These are phyloP conservation scores for Peronospora tabacina DNA, from an alignment of 352 stramenopile genomes.

Conservation along the genomic window DNA sequence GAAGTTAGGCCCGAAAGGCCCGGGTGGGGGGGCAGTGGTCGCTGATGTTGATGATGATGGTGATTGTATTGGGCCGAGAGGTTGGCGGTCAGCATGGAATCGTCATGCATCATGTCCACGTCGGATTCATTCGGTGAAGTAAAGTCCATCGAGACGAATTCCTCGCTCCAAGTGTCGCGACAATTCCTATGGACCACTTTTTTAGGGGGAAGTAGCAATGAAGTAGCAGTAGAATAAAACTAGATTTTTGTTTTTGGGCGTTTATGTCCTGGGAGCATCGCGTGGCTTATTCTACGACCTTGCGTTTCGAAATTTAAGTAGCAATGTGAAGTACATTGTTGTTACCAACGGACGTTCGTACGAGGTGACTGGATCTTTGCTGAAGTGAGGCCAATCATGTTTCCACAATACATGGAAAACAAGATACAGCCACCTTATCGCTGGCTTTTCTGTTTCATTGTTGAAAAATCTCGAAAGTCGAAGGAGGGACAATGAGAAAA, in stretches of 20 bases:
- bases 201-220: slow-evolving; percentile 9
- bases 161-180: not conserved
- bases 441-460: too few species aligned
- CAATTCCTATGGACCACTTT: not conserved
- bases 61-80: slow-evolving; percentile 40
- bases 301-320: not conserved
- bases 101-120: slow-evolving; percentile 74
- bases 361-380: too few species aligned
- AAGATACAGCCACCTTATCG: too few species aligned
- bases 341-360: too few species aligned
- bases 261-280: not conserved
- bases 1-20: slow-evolving; percentile 9
- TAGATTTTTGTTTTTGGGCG: too few species aligned
- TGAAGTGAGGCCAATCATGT: too few species aligned
- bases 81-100: slow-evolving; percentile 47
- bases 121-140: slow-evolving; percentile 42
- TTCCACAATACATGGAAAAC: too few species aligned
- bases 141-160: slow-evolving; percentile 42
- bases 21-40: slow-evolving; percentile 6
- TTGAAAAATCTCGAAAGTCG: too few species aligned
- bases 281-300: not conserved
- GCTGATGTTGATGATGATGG: slow-evolving; percentile 19
- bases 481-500: too few species aligned
- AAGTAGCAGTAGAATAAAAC: slow-evolving; percentile 5
- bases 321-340: not conserved